Evolutionary conservation across 2,329 filamentous ascomycete species (phyloP).

Genomic region (Cladophialophora yegresii): DNA sequence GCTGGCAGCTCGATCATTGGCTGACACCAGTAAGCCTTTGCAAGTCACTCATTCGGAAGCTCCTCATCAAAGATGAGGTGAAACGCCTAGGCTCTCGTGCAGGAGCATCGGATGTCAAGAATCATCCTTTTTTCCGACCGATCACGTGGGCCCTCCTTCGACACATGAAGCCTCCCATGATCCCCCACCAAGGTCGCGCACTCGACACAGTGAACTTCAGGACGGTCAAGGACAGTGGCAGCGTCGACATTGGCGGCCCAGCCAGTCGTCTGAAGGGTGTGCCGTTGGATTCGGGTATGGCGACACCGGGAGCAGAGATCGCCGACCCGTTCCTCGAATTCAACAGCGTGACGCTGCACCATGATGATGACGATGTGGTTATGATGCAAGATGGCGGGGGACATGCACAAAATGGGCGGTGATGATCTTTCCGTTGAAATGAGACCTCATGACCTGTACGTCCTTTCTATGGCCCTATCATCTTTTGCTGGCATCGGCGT

Average conservation of each 20-base stretch:
- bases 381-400: constrained; percentile 30
- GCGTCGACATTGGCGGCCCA: constrained; percentile 66
- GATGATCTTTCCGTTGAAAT: constrained; percentile 8
- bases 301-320: constrained; percentile 79
- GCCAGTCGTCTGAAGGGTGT: constrained; percentile 67
- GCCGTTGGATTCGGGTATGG: constrained; percentile 79
- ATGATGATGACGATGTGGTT: constrained; percentile 76
- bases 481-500: constrained; percentile 21
- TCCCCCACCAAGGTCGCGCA: constrained; percentile 84
- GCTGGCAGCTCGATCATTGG: background rate
- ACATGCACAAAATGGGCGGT: constrained; percentile 26
- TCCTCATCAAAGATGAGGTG: constrained; percentile 97
- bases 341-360: constrained; percentile 95
- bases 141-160: constrained; percentile 97
- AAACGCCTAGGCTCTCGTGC: constrained; percentile 89
- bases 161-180: constrained; percentile 96
- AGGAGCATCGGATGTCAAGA: constrained; percentile 95
- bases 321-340: constrained; percentile 97
- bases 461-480: background rate
- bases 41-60: constrained; percentile 93
- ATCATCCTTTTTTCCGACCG: constrained; percentile 90
- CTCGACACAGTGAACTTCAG: constrained; percentile 96
- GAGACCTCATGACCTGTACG: background rate
- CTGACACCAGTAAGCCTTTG: constrained; percentile 68
- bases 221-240: constrained; percentile 95